A percentile compares a stretch with the other conserved stretches of the same genome.
Conservation (phyloP, 2,329 filamentous ascomycete species). For the Gremmenia infestans region DNA sequence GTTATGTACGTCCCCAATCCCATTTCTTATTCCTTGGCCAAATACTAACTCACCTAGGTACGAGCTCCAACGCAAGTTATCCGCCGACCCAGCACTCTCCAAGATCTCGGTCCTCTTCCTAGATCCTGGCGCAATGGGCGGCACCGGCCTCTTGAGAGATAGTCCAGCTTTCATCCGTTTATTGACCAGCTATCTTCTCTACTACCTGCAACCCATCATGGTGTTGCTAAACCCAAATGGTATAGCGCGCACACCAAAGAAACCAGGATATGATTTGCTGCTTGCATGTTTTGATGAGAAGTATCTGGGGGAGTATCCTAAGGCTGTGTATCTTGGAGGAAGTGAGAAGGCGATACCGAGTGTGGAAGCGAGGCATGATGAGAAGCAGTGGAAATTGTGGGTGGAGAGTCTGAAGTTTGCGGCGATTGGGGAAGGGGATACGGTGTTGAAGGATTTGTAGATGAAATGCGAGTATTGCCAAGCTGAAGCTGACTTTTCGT, state of each 20-base stretch:
- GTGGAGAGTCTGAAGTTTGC: constrained; percentile 24
- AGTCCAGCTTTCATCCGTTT: constrained; percentile 20
- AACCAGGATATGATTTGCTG: constrained; percentile 34
- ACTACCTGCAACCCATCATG: constrained; percentile 18
- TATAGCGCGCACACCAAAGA: constrained; percentile 27
- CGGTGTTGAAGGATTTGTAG: not conserved
- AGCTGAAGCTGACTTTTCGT: too few relatives aligned
- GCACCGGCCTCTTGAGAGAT: constrained; percentile 22
- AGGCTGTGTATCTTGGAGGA: constrained; percentile 32
- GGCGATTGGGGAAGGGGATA: constrained; percentile 17
- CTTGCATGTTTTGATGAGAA: constrained; percentile 29
- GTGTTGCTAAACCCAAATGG: constrained; percentile 32
- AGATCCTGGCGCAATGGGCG: constrained; percentile 36
- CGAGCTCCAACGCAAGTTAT: constrained; percentile 8
- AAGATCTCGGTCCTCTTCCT: constrained; percentile 34
- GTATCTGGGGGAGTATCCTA: constrained; percentile 16
- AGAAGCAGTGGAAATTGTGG: constrained; percentile 33
- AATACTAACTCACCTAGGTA: not conserved
- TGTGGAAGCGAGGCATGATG: constrained; percentile 29
- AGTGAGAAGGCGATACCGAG: constrained; percentile 26
- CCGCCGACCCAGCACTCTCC: constrained; percentile 17
- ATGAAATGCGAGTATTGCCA: not conserved
- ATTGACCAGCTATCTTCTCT: constrained; percentile 20
- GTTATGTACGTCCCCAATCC: constrained; percentile 5
- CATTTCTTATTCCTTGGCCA: not conserved